Base-by-base conservation (phyloP, 177 flowering plant species). In the Vitis hybrid region DNA sequence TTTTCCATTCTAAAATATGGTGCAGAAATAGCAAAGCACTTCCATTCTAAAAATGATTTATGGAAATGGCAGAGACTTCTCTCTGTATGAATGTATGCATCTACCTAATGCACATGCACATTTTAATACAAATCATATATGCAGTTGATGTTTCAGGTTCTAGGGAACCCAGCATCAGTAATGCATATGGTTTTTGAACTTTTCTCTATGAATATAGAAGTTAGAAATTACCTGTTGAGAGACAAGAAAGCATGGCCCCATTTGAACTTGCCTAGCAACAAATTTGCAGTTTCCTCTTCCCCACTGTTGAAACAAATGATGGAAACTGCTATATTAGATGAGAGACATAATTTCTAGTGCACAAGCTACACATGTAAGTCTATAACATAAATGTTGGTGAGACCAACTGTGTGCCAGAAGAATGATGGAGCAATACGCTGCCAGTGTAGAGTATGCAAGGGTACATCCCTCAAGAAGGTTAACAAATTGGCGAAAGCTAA, bases 231-330 rank as follows among this genome's bases (percentile, higher is more conserved):
- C 98, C 94, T 87, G 84, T 96, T 96, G 26, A 96, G 79, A 49
- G 97, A 90, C 77, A 92, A 78, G 76, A 96, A 96, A 22, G 97
- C 96, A 74, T 96, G 99, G 58, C 98, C 99, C 99, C 99, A 93
- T 70, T 90, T 93, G 86, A 96, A 96, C 80, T 96, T 96, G 51
- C 87, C 77, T 13, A 93, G 87, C 87, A 96, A 81, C 77, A 93
- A 68, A 53, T 96, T 72, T 77, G 91, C 98, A 50, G 90, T 90
- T 86, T 93, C 99, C 72, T 80, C 91, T 76, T 96, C 97, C 31
- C 99, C 99, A 74, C 98, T 94, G 85, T 72, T 12, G 59, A 70
- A 70, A 64, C 74, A 74, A 26, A 22, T 5, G 8, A 70, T 20
- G 48, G 48, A 34, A 57, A 39, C 45, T 39, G 45, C 6, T 7